Conservation (phyloP, 2,329 filamentous ascomycete species). For the Clonostachys chloroleuca region DNA sequence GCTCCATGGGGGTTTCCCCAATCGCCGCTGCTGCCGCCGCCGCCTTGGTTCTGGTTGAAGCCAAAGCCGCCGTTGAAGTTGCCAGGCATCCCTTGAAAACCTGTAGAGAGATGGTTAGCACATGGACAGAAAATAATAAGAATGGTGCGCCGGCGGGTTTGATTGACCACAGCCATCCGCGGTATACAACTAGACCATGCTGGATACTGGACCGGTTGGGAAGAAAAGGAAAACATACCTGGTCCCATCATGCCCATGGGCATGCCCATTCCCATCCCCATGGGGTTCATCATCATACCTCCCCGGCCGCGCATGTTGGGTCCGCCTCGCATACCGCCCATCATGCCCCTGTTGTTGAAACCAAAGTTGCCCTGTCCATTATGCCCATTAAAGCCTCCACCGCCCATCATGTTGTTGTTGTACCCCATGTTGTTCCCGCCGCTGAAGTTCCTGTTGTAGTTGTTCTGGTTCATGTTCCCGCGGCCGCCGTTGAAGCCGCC, state of each 20-base stretch:
- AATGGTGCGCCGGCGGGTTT: too few species aligned
- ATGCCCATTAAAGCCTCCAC: conserved; percentile 31
- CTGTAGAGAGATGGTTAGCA: conserved; percentile 19
- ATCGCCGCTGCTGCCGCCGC: conserved; percentile 42
- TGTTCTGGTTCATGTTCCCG: conserved; percentile 41
- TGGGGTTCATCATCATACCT: conserved; percentile 46
- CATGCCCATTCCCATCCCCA: conserved; percentile 52
- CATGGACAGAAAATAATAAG: too few species aligned
- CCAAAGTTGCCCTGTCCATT: conserved; percentile 26
- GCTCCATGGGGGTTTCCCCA: conserved; percentile 79
- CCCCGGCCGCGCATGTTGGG: conserved; percentile 47
- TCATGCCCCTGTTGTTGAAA: conserved; percentile 31
- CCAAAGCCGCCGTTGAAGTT: conserved; percentile 69
- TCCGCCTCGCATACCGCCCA: conserved; percentile 41
- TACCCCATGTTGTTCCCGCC: conserved; percentile 33
- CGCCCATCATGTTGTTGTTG: conserved; percentile 34
- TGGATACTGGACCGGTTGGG: not conserved
- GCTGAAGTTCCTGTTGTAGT: conserved; percentile 36
- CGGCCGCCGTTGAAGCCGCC: conserved; percentile 33
- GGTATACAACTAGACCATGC: conserved; percentile 9
- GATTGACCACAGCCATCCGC: not conserved
- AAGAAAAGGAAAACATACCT: conserved; percentile 18
- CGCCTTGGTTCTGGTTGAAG: conserved; percentile 51
- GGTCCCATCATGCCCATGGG: conserved; percentile 53
- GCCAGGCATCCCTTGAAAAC: conserved; percentile 64